Evolutionary conservation across 805 yeast genomes (phyloP), one percentile per base, ranked within the genome.

Genomic region (Saturnispora quitensis): DNA sequence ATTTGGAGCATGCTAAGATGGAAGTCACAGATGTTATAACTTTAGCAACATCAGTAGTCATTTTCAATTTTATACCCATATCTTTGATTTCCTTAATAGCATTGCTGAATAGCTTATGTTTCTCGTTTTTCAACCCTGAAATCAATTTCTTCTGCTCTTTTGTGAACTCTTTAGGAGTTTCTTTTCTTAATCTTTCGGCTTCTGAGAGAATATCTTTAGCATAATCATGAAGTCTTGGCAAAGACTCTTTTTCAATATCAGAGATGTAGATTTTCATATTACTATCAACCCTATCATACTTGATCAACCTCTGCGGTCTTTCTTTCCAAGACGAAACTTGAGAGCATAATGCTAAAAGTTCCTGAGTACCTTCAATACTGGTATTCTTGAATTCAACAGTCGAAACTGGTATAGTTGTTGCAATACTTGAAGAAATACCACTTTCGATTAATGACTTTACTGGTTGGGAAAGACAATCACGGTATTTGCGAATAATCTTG

Each of bases 401-500:
- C 1, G 13, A 2, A 0, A 20, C 34, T 1, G 53, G 38, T 17
- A 52, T 44, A 12, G 53, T 27, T 3, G 54, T 34, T 18, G 53
- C 55, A 3, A 9, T 18, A 6, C 45, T 34, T 2, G 53, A n/a
- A 1, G 67, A 48, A 15, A 81, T 55, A 20, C 93, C 95, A 15
- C 61, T 60, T 60, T 86, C 91, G 50, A 89, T 75, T 4, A 84
- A 52, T 0, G 74, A 58, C 1, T 75, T 66, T 0, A 86, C 80
- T 1, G 77, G 72, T 24, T 73, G 73, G 5, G 74, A 64, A 10
- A 90, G 66, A 33, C 84, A 60, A 2, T 75, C 75, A 50, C 98
- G 78, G 64, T 87, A 93, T 65, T 89, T 89, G 53, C 89, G 76
- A 10, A 91, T 85, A 48, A 86, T 65, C 67, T 89, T 93, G 77